phyloP scores from a whole-genome alignment of 23 red algal species.

The Cyanidioschyzon merolae region DNA sequence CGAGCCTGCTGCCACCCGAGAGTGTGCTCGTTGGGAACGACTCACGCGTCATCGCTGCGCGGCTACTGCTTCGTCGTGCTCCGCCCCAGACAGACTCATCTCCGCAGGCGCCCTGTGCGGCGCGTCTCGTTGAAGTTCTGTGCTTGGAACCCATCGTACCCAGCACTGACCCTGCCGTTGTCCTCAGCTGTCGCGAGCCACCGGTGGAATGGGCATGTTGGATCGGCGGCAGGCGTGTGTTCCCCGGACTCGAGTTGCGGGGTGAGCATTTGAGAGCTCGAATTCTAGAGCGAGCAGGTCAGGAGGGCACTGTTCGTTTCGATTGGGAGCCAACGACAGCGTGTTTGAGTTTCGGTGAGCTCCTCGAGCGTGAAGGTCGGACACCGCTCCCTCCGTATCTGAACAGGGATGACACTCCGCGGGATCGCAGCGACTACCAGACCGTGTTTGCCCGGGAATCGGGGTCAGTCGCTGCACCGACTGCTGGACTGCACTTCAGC shows the following conservation, averaged over 20 bases:
- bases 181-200: slow-evolving; percentile 18
- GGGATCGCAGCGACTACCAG: slow-evolving; percentile 49
- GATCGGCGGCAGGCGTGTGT: background rate
- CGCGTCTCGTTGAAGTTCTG: slow-evolving; percentile 38
- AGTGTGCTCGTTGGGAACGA: slow-evolving; percentile 54
- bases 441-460: slow-evolving; percentile 67
- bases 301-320: slow-evolving; percentile 3
- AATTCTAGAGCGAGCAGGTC: background rate
- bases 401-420: slow-evolving; percentile 21
- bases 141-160: slow-evolving; percentile 32
- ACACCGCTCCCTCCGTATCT: slow-evolving; percentile 89
- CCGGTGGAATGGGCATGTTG: background rate
- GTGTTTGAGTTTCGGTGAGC: slow-evolving; percentile 18
- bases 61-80: slow-evolving; percentile 42
- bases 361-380: slow-evolving; percentile 33
- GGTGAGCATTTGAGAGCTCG: background rate
- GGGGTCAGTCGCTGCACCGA: slow-evolving; percentile 85
- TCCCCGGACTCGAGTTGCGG: background rate
- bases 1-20: slow-evolving; percentile 26
- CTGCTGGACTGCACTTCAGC: slow-evolving; percentile 86
- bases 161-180: slow-evolving; percentile 26
- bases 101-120: background rate
- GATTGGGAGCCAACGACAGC: background rate
- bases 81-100: background rate
- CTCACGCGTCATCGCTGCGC: slow-evolving; percentile 59